Conservation (phyloP, 1,139 yeast genomes). For the Suhomyces bokatorum region DNA sequence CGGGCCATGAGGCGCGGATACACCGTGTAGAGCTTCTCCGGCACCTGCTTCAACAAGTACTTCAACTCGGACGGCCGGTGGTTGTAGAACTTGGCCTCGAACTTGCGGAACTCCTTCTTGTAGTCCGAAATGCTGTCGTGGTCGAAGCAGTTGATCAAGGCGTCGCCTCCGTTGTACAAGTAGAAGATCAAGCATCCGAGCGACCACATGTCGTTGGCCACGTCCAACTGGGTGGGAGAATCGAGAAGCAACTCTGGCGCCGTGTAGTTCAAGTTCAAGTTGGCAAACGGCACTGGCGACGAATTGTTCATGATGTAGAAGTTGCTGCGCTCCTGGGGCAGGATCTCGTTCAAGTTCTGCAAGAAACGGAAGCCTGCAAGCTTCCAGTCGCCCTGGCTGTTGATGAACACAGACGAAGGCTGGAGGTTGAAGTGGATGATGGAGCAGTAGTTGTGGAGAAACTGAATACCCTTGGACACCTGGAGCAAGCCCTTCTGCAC, state of each 20-base stretch:
- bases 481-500: constrained; percentile 87
- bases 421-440: constrained; percentile 77
- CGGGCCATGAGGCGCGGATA: constrained; percentile 44
- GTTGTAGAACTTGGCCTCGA: constrained; percentile 42
- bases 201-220: constrained; percentile 81
- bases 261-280: constrained; percentile 68
- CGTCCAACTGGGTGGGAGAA: constrained; percentile 51
- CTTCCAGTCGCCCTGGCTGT: constrained; percentile 93
- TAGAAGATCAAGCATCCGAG: constrained; percentile 72
- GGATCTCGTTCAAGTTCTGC: constrained; percentile 51
- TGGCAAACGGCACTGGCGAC: constrained; percentile 77
- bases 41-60: constrained; percentile 46
- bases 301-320: constrained; percentile 65
- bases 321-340: constrained; percentile 51
- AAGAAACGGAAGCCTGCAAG: constrained; percentile 73
- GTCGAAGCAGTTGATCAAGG: constrained; percentile 48
- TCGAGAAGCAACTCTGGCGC: constrained; percentile 75
- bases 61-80: constrained; percentile 49
- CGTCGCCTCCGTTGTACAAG: constrained; percentile 55
- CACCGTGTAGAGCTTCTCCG: constrained; percentile 32
- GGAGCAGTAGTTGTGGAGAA: constrained; percentile 75
- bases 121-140: constrained; percentile 50
- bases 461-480: constrained; percentile 73
- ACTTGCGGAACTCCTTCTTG: constrained; percentile 46
- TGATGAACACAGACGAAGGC: constrained; percentile 76